Percentiles rank a stretch among this genome's conserved stretches.
Evolutionary conservation across 2,329 filamentous ascomycete genomes (phyloP).

Genomic region (Verticillium zaregamsianum): DNA sequence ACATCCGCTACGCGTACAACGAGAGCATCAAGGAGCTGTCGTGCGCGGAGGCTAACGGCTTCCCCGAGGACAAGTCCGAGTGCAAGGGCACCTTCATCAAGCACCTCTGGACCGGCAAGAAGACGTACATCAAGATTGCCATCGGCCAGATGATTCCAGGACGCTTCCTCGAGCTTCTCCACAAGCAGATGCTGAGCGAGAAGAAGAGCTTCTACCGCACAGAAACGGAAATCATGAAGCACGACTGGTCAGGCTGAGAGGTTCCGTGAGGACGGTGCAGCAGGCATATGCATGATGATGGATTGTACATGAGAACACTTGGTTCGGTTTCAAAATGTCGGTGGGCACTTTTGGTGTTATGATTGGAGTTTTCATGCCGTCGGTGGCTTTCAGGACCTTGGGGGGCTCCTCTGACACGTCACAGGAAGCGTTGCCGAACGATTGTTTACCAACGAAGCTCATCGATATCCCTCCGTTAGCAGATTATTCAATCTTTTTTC

Average conservation of each 20-base stretch:
- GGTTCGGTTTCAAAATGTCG: neutral
- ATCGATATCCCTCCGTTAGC: neutral
- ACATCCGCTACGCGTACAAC: constrained; percentile 35
- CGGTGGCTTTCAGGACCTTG: neutral
- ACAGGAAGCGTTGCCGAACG: neutral
- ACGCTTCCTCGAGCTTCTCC: constrained; percentile 27
- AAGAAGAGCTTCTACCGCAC: constrained; percentile 28
- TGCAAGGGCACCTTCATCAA: constrained; percentile 37
- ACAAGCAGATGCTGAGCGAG: constrained; percentile 28
- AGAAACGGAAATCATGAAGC: constrained; percentile 19
- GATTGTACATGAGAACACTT: neutral
- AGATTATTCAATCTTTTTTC: neutral
- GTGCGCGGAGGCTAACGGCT: constrained; percentile 40
- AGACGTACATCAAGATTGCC: constrained; percentile 31
- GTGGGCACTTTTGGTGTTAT: neutral
- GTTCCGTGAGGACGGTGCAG: neutral
- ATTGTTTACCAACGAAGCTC: neutral
- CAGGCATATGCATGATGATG: neutral
- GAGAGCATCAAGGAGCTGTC: constrained; percentile 34
- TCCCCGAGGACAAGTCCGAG: constrained; percentile 29
- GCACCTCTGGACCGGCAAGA: constrained; percentile 39
- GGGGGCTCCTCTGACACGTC: neutral
- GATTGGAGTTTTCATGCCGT: neutral
- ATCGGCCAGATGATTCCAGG: constrained; percentile 33
- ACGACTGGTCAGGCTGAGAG: neutral